These are phyloP conservation scores for Termitomyces sp. DNA, from an alignment of 768 basidiomycete genomes.

Conservation along the genomic window DNA sequence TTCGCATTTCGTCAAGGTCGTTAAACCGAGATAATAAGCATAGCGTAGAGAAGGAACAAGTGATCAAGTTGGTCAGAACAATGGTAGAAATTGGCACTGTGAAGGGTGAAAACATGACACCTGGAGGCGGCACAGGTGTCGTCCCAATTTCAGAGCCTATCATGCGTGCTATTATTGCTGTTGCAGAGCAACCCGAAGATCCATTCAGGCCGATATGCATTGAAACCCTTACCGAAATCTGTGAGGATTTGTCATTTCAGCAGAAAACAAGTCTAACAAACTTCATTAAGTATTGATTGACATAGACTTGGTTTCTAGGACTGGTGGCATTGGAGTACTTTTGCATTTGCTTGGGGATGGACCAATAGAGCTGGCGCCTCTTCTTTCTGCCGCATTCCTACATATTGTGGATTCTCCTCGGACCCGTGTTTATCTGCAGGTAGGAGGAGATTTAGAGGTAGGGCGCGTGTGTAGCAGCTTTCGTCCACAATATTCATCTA, in stretches of 20 bases:
- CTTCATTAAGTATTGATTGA: conserved; percentile 72
- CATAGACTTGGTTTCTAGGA: conserved; percentile 71
- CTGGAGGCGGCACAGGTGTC: conserved; percentile 31
- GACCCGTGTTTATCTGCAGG: conserved; percentile 68
- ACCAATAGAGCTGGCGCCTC: conserved; percentile 72
- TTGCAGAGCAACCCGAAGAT: conserved; percentile 91
- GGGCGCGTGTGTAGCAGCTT: conserved; percentile 8
- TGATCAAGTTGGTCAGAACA: conserved; percentile 80
- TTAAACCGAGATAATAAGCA: conserved; percentile 81
- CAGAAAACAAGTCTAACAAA: background rate
- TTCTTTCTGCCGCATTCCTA: conserved; percentile 76
- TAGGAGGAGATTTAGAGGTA: conserved; percentile 90
- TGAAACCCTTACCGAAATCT: conserved; percentile 85
- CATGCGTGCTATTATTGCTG: conserved; percentile 85
- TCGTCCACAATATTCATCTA: background rate
- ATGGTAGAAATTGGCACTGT: conserved; percentile 75
- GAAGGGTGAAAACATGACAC: conserved; percentile 38
- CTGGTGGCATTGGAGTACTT: conserved; percentile 82
- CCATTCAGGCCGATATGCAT: conserved; percentile 78
- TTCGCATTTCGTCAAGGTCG: conserved; percentile 41
- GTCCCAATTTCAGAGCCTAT: conserved; percentile 70
- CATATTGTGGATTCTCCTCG: conserved; percentile 82
- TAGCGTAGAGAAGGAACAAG: conserved; percentile 87
- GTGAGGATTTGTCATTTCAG: conserved; percentile 39
- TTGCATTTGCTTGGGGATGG: conserved; percentile 89